Base-by-base conservation (phyloP, 257 asterid genomes). In the Voacanga thouarsii region DNA sequence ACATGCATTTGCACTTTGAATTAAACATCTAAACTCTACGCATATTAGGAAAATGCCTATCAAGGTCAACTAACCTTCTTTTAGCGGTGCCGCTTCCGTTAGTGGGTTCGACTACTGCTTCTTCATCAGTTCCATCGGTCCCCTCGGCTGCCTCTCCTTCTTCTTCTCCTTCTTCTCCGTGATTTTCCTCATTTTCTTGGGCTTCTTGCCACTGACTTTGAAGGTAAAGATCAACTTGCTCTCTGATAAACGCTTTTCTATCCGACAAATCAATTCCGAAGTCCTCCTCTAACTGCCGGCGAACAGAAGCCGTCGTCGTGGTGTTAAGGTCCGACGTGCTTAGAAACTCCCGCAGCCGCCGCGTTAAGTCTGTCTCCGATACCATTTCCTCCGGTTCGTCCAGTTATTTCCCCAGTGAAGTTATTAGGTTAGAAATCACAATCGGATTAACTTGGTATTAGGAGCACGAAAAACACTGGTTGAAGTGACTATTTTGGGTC, bases 201-300 rank as follows among this genome's bases (percentile, higher is more conserved):
- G 67, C 88, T 74, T 83, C 74, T 44, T 83, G 83, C 61, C 77
- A 71, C 69, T 84, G 89, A 77, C 57, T 84, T 70, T 93, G 96
- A 81, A 96, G 87, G 84, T 84, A 91, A 10, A 61, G 55, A 86
- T 93, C 96, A 69, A 96, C 89, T 87, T 93, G 97, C 45, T 93
- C 93, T 63, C 97, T 82, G 23, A 91, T 88, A 59, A 95, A 91
- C 45, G 84, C 87, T 83, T 91, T 93, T 51, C 86, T 89, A 63
- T 81, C 91, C 19, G 97, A 89, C 87, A 95, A 93, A 90, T 93
- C 94, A 88, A 95, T 88, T 74, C 86, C 92, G 67, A 93, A 96
- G 74, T 93, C 96, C 5, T 86, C 88, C 88, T 93, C 98, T 15
- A 96, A 90, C 49, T 91, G 87, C 68, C 97, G 94, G 77, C 98